Evolutionary conservation across 768 basidiomycete genomes (phyloP).

Genomic region (Fibroporia radiculosa): DNA sequence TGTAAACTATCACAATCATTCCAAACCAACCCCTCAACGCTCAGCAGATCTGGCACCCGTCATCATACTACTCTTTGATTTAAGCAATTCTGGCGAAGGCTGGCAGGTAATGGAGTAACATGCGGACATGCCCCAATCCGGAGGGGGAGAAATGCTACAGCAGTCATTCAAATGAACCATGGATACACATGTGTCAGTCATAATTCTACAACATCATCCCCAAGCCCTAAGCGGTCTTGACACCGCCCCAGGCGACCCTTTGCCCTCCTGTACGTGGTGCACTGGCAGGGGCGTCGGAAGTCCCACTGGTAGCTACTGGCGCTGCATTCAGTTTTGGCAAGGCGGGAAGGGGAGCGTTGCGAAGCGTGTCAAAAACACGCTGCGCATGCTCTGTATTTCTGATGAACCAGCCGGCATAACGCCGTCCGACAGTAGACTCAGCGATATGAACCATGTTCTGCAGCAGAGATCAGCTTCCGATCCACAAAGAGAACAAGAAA

Average conservation of each 20-base stretch:
- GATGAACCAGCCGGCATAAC: conserved; percentile 97
- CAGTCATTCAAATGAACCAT: no score
- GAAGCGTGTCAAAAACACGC: conserved; percentile 76
- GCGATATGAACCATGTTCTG: conserved; percentile 97
- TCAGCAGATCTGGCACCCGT: no score
- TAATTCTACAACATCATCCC: neutral
- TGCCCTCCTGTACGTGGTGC: conserved; percentile 33
- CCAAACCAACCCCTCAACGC: no score
- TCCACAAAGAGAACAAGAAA: neutral
- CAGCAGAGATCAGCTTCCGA: neutral
- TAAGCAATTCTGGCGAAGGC: no score
- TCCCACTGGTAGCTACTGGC: conserved; percentile 10
- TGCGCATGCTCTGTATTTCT: conserved; percentile 91
- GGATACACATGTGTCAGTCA: no score
- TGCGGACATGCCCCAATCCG: no score
- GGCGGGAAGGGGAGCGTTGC: conserved; percentile 36
- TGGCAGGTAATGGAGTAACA: no score
- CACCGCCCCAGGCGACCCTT: conserved; percentile 55
- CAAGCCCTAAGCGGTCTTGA: conserved; percentile 21
- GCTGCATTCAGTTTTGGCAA: conserved; percentile 9
- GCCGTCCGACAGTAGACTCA: conserved; percentile 87
- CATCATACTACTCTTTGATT: no score
- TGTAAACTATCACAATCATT: no score
- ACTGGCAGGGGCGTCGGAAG: conserved; percentile 13
- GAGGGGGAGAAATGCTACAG: no score